Conservation (phyloP, 805 yeast species). For the Candida qinlingensis region DNA sequence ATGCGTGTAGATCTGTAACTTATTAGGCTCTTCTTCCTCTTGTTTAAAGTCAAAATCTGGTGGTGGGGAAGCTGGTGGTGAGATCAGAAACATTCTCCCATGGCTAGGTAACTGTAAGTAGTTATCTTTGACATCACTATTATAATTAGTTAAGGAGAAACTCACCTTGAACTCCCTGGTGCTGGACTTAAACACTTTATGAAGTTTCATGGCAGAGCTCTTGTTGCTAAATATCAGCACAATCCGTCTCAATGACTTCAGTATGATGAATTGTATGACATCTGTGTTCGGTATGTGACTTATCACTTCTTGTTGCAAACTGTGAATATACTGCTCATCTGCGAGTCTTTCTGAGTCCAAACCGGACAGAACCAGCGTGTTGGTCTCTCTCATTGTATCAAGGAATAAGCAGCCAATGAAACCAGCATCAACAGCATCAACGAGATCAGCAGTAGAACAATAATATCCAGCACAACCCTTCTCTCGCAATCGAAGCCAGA, state of each 20-base stretch:
- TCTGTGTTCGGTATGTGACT: slow-evolving; percentile 14
- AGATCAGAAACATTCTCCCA: slow-evolving; percentile 31
- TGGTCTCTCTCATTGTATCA: slow-evolving; percentile 12
- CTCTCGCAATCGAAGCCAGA: not conserved
- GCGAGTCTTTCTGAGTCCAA: slow-evolving; percentile 14
- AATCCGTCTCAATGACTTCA: slow-evolving; percentile 23
- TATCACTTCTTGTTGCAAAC: slow-evolving; percentile 24
- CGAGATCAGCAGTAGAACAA: too few species aligned
- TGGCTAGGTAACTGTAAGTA: slow-evolving; percentile 30
- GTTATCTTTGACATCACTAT: slow-evolving; percentile 9
- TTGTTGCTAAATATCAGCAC: slow-evolving; percentile 21
- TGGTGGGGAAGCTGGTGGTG: slow-evolving; percentile 41
- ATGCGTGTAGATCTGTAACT: slow-evolving; percentile 23
- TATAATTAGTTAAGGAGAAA: slow-evolving; percentile 16
- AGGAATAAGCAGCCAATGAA: not conserved
- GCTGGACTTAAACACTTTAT: not conserved
- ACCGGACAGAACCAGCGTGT: slow-evolving; percentile 25
- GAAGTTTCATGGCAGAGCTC: slow-evolving; percentile 7
- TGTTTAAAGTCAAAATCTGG: slow-evolving; percentile 33
- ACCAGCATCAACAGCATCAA: not conserved
- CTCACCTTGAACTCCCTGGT: slow-evolving; percentile 13
- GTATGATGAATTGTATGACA: slow-evolving; percentile 25
- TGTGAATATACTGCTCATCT: slow-evolving; percentile 13
- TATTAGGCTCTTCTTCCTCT: slow-evolving; percentile 34
- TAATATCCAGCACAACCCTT: too few species aligned